phyloP scores from a whole-genome alignment of 768 basidiomycete species.

The Tricholoma matsutake region DNA sequence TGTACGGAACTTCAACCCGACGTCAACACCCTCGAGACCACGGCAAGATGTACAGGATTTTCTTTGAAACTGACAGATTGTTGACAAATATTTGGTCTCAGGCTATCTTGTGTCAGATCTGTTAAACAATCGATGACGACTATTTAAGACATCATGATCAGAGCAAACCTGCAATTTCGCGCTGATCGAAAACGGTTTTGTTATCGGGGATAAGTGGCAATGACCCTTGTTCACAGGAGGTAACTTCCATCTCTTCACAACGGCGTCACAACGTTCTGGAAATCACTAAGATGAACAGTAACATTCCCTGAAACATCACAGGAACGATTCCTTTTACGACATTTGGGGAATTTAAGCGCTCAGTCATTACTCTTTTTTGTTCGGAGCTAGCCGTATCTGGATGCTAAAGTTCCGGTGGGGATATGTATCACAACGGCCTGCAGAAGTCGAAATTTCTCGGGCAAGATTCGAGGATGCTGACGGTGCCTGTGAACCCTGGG shows the following conservation, averaged over 20 bases:
- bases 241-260: slow-evolving; percentile 12
- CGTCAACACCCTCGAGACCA: background rate
- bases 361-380: slow-evolving; percentile 32
- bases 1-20: background rate
- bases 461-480: slow-evolving; percentile 45
- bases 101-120: slow-evolving; percentile 9
- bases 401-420: slow-evolving; percentile 45
- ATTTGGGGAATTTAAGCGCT: slow-evolving; percentile 36
- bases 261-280: slow-evolving; percentile 32
- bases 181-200: background rate
- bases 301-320: slow-evolving; percentile 34
- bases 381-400: slow-evolving; percentile 50
- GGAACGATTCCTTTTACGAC: slow-evolving; percentile 23
- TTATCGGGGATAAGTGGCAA: slow-evolving; percentile 3
- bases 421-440: slow-evolving; percentile 33
- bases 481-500: slow-evolving; percentile 44
- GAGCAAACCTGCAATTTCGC: background rate
- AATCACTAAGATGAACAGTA: slow-evolving; percentile 27
- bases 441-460: slow-evolving; percentile 40
- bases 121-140: slow-evolving; percentile 3
- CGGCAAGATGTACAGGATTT: background rate
- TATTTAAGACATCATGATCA: slow-evolving; percentile 13
- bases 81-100: background rate
- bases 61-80: background rate
- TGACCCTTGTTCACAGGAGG: slow-evolving; percentile 6